Evolutionary conservation across 106 monocot genomes (phyloP).

Genomic region (Xerophyta viscosa): DNA sequence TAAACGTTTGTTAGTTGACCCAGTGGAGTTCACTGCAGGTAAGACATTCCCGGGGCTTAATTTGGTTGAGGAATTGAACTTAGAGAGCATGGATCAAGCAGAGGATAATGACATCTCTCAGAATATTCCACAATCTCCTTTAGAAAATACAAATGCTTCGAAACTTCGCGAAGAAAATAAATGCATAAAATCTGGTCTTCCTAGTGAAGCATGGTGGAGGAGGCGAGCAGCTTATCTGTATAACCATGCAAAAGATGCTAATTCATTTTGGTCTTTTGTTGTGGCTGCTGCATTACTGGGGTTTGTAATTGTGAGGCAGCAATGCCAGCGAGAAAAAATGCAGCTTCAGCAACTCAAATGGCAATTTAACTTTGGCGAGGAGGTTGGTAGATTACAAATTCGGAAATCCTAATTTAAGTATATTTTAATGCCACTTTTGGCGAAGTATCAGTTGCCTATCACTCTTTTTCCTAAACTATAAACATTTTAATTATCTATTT

Average conservation of each 20-base stretch:
- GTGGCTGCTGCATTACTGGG: conserved; percentile 81
- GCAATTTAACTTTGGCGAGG: conserved; percentile 17
- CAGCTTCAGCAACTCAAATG: conserved; percentile 42
- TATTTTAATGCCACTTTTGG: neutral
- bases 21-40: conserved; percentile 21
- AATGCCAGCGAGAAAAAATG: conserved; percentile 57
- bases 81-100: conserved; percentile 5
- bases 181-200: conserved; percentile 13
- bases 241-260: conserved; percentile 64
- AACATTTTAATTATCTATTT: too few species aligned
- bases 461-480: too few species aligned
- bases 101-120: conserved; percentile 15
- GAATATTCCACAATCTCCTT: conserved; percentile 9
- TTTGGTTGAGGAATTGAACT: conserved; percentile 19
- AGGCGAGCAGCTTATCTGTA: conserved; percentile 57
- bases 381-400: conserved; percentile 33
- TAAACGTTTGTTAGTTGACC: conserved; percentile 8
- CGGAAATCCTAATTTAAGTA: neutral
- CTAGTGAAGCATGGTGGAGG: conserved; percentile 76
- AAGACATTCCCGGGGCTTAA: conserved; percentile 19
- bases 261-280: conserved; percentile 75
- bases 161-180: conserved; percentile 16
- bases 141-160: conserved; percentile 9
- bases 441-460: too few species aligned
- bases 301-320: conserved; percentile 61